phyloP scores from a whole-genome alignment of 129 eudicot genomes.

The Scalesia atractyloides region DNA sequence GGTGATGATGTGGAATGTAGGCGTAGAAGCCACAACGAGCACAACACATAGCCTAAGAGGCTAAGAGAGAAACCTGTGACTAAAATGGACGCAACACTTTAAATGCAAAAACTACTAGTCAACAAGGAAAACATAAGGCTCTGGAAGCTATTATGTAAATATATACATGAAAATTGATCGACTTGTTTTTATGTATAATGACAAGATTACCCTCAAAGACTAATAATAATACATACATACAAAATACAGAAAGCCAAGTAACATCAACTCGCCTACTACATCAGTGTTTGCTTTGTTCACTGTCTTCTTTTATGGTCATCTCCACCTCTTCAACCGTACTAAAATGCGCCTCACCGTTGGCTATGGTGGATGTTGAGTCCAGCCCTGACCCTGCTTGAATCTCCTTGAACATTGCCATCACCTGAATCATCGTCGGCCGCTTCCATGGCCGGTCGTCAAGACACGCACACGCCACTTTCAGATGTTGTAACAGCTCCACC shows the following conservation, averaged over 20 bases:
- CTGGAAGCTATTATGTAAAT: conserved; percentile 46
- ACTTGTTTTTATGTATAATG: conserved; percentile 58
- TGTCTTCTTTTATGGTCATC: conserved; percentile 91
- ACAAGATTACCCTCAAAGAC: conserved; percentile 46
- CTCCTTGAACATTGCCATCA: conserved; percentile 89
- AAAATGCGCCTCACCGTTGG: conserved; percentile 51
- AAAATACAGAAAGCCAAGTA: conserved; percentile 28
- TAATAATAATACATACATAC: conserved; percentile 45
- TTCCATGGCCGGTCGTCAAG: conserved; percentile 83
- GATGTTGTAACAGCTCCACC: conserved; percentile 75
- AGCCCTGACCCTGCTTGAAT: conserved; percentile 90
- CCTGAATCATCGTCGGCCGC: conserved; percentile 97
- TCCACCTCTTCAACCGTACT: conserved; percentile 66
- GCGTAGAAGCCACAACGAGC: no score
- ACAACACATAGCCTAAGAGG: no score
- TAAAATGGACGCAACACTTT: not conserved
- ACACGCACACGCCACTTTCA: conserved; percentile 83
- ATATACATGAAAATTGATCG: conserved; percentile 62
- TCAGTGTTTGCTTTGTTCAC: conserved; percentile 54
- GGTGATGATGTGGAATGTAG: no score
- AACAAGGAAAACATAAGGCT: conserved; percentile 7
- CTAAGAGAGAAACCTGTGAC: not conserved
- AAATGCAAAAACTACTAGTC: not conserved
- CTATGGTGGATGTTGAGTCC: conserved; percentile 63
- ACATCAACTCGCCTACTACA: conserved; percentile 26